These are phyloP conservation scores for Schwanniomyces yamadae DNA, from an alignment of 805 yeast species.

Conservation along the genomic window DNA sequence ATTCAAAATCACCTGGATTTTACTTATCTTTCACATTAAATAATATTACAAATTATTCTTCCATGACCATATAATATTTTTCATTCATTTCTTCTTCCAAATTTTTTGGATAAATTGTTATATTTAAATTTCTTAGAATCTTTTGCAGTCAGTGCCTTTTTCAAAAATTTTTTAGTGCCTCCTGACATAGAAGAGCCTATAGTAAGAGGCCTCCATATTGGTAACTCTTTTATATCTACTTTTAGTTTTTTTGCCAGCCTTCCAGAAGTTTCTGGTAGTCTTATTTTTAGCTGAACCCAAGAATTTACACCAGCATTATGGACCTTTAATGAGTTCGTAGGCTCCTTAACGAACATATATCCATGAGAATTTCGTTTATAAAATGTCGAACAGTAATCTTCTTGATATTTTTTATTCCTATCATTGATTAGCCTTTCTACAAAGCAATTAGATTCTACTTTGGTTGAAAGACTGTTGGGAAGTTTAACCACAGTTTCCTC, in stretches of 20 bases:
- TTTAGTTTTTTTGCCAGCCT: constrained; percentile 15
- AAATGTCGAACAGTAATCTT: constrained; percentile 31
- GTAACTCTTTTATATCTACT: constrained; percentile 24
- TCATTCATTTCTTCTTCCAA: constrained; percentile 5
- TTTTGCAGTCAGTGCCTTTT: neutral
- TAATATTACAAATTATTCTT: neutral
- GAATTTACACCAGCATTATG: constrained; percentile 21
- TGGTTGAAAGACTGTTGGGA: constrained; percentile 1
- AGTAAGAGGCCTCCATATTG: constrained; percentile 26
- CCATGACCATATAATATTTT: neutral
- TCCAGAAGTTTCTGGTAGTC: constrained; percentile 10
- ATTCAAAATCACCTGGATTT: too few species aligned
- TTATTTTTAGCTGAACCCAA: constrained; percentile 26
- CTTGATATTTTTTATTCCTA: constrained; percentile 11
- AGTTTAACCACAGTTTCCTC: constrained; percentile 7
- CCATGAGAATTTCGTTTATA: constrained; percentile 32
- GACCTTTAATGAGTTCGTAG: constrained; percentile 27
- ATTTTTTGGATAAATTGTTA: constrained; percentile 12
- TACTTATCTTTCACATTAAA: neutral
- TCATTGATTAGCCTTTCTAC: neutral
- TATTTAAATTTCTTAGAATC: constrained; percentile 6
- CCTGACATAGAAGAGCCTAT: neutral
- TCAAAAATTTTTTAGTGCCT: neutral
- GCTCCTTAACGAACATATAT: constrained; percentile 36
- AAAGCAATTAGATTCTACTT: neutral